Evolutionary conservation across 106 monocot genomes (phyloP).

Genomic region (Alisma plantagoaquatica): DNA sequence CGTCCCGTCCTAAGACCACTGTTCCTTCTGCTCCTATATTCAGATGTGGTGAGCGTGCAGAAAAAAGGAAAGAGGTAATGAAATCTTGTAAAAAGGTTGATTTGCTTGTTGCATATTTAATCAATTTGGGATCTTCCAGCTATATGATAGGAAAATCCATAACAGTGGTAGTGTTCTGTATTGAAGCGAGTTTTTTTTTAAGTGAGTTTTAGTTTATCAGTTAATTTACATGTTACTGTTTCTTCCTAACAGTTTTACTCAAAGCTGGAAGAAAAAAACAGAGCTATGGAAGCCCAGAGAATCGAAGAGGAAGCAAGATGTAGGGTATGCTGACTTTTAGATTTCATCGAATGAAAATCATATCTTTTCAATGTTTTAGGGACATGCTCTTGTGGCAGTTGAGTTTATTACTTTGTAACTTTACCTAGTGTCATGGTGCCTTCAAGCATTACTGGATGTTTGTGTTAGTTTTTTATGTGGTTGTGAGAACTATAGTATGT

Average conservation of each 20-base stretch:
- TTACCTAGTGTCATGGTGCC: background rate
- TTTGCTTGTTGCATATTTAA: background rate
- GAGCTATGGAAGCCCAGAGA: conserved; percentile 1
- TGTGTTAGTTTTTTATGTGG: too few species aligned
- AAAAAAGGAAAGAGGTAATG: background rate
- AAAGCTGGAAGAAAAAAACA: conserved; percentile 4
- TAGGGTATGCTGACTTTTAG: conserved; percentile 1
- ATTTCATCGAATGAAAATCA: too few species aligned
- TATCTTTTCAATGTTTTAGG: too few species aligned
- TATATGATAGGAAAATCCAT: too few species aligned
- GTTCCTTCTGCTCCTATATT: conserved; percentile 1
- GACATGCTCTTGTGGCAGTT: too few species aligned
- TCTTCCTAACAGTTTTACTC: background rate
- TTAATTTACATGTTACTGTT: too few species aligned
- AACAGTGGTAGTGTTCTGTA: too few species aligned
- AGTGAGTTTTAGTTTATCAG: too few species aligned
- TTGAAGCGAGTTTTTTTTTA: too few species aligned
- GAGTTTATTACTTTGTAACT: background rate
- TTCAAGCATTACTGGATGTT: too few species aligned
- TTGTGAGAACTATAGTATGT: too few species aligned
- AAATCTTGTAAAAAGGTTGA: background rate
- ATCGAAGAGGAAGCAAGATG: background rate
- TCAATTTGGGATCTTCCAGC: too few species aligned
- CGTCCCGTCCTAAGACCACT: background rate
- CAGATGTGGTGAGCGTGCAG: conserved; percentile 1